phyloP scores from a whole-genome alignment of 2,329 filamentous ascomycete species.

The Stagonosporopsis rhizophila region DNA sequence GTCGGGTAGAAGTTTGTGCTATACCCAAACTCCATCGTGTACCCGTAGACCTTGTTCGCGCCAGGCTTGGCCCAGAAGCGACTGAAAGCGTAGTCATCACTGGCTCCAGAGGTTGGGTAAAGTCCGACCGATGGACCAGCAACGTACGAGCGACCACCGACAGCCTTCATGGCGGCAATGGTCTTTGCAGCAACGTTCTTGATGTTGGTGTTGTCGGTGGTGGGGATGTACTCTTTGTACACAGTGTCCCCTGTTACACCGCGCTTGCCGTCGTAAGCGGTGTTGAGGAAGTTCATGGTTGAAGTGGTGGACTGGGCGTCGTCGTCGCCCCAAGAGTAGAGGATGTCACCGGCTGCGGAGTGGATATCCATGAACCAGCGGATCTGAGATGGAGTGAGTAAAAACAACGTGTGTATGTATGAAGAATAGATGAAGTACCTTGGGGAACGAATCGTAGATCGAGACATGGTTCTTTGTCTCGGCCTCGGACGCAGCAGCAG shows the following conservation, averaged over 20 bases:
- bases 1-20: slow-evolving; percentile 53
- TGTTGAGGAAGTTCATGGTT: slow-evolving; percentile 61
- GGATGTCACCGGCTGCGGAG: slow-evolving; percentile 60
- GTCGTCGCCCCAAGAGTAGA: slow-evolving; percentile 67
- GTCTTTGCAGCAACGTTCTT: slow-evolving; percentile 43
- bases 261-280: slow-evolving; percentile 59
- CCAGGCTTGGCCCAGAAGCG: slow-evolving; percentile 45
- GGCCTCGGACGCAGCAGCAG: slow-evolving; percentile 61
- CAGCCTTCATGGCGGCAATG: slow-evolving; percentile 47
- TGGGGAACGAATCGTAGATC: slow-evolving; percentile 58
- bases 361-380: slow-evolving; percentile 67
- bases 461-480: slow-evolving; percentile 64
- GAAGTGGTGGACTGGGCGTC: slow-evolving; percentile 57
- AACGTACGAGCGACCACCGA: slow-evolving; percentile 46
- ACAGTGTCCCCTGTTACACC: slow-evolving; percentile 61
- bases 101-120: slow-evolving; percentile 49
- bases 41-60: slow-evolving; percentile 51
- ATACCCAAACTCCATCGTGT: slow-evolving; percentile 51
- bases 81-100: slow-evolving; percentile 51
- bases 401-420: too few species aligned
- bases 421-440: slow-evolving; percentile 16
- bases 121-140: slow-evolving; percentile 46
- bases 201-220: slow-evolving; percentile 44
- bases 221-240: slow-evolving; percentile 55
- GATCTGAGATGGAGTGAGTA: slow-evolving; percentile 34